Base-by-base conservation (phyloP, 306 rosid genomes). In the Oemleria cerasiformis region DNA sequence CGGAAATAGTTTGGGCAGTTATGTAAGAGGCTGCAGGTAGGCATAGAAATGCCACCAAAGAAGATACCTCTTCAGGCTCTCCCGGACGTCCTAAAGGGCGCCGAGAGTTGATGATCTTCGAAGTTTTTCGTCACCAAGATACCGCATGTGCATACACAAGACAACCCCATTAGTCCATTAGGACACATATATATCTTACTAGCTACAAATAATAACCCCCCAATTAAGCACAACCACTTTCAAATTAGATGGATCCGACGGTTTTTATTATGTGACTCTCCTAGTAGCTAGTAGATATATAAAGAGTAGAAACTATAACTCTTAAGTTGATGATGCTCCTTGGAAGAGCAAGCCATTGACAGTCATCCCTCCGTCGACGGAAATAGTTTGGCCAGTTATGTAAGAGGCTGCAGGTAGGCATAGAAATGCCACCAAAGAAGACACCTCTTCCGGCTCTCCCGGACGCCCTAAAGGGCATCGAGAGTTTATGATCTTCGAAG, bases 381-480 rank as follows among this genome's bases (percentile, higher is more conserved):
- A 43, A 0, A 83, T 68, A 3, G 67, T 70, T 41, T 83, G 86
- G 5, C 81, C 84, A 10, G 76, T 83, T 5, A 79, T 72, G 51
- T 75, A 82, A 7, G 83, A 78, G 7, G 86, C 85, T 6, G 82
- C 78, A 11, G 82, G 77, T 1, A 78, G 55, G 78, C 82, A 78
- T 1, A 78, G 47, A 55, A 78, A 78, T 14, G 74, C 74, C 58
- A 78, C 78, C 34, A 67, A 19, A 0, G 78, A 20, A 9, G 82
- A 78, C 34, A 78, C 63, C 47, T 78, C 82, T 4, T 56, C 14
- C 2, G 74, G 82, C 65, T 73, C 70, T 21, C 74, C 82, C 0
- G 64, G 11, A 14, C 82, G 77, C 13, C 77, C 74, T 16, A 78
- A 21, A 3, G 78, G 82, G 14, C 69, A 72, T 60, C 82, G 64